Base-by-base conservation (phyloP, 176 grass and related monocot genomes). In the Carex littledalei region DNA sequence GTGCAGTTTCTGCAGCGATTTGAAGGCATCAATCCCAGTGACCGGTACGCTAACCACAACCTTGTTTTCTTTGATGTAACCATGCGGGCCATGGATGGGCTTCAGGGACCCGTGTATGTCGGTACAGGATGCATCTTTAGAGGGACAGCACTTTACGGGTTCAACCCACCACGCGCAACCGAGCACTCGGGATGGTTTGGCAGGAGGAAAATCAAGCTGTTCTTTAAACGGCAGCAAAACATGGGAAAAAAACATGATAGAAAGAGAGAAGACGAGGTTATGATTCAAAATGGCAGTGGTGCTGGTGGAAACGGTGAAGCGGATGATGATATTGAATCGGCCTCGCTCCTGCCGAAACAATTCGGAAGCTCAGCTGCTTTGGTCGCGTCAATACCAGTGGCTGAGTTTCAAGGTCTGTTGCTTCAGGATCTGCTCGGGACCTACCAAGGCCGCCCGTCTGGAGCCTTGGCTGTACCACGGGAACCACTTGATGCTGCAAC, bases 1-100 rank as follows among this genome's bases (percentile, higher is more conserved):
- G 96, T 98, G 3, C 96, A 98, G 81, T 98, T 98, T 60, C 96
- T 93, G n/a, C 96, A 95, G 86, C 80, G 96, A 21, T 98, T 98
- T 54, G 96, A 98, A 63, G 96, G 96, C 2, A 91, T 98, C 18
- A 93, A 98, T 65, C 91, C 96, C 56, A 92, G 68, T 21, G 96
- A 99, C 87, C 82, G 96, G 3, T 99, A 99, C 56, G 91, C 96
- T 17, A 99, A 99, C 80, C 93, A 99, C 88, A 99, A 99, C 74
- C 78, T 98, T 47, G 96, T 98, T 26, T 98, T 98, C 85, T 95
- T 98, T 8, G 96, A 98, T 29, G 96, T 95, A 0, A 88, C 90
- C 35, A 95, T 98, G 96, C 88, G 96, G 39, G 91, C 96, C 86
- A 98, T 98, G 96, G 96, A 98, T 32, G 96, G 96, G 5, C 50